Base-by-base conservation (phyloP, 208 protist species). In the Trypanosoma boissoni region DNA sequence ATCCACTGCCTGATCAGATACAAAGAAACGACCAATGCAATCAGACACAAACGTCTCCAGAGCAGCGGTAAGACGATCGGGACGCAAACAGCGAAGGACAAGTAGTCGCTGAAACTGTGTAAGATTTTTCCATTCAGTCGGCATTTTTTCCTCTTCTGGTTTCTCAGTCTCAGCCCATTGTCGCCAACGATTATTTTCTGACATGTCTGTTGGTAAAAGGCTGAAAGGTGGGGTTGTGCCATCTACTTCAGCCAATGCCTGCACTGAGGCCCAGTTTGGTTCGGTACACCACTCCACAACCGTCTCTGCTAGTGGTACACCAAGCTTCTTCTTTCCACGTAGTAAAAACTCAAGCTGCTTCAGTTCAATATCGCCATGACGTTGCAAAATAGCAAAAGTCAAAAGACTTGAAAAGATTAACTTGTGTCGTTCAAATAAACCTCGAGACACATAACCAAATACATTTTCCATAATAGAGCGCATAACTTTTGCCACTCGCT, bases 371-470 rank as follows among this genome's bases (percentile, higher is more conserved):
- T 87, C 80, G 26, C 85, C 85, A 26, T 58, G 59, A 5, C 76
- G 74, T 39, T 79, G 64, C 27, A 98, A 69, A 72, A 99, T 97
- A 46, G 77, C 80, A 62, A 99, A 98, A 39, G 86, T 89, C 10
- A 99, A 83, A 57, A 98, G 80, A 43, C 95, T 92, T 5, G 91
- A 92, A 68, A 99, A 99, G 66, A 99, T 99, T 36, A 99, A 86
- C 78, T 99, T 99, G 90, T 99, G 98, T 28, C 96, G 86, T 80
- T 99, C 97, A 67, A 99, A 99, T 20, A 99, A 81, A 66, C 97
- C 97, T 63, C 97, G 92, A n/a, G 95, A 96, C n/a, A 96, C 93
- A 70, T 97, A 98, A 23, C 83, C 83, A 72, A 97, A 98, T 10
- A 98, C 88, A 31, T 70, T 83, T 69, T 96, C 92, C 26, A 94